These are phyloP conservation scores for Saccharomyces hybrid DNA, from an alignment of 1,139 yeast species.

Conservation along the genomic window DNA sequence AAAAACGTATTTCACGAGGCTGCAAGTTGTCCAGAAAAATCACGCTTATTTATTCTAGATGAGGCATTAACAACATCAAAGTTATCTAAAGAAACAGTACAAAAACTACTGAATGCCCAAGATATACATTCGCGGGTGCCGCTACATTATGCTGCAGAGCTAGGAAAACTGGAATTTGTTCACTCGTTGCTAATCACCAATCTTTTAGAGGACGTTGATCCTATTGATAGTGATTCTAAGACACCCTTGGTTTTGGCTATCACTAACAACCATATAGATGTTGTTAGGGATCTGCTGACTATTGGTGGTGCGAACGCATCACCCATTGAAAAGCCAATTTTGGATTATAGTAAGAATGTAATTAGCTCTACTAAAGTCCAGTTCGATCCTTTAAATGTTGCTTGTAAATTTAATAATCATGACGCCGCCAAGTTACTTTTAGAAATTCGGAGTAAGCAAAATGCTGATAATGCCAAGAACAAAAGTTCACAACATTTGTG, in stretches of 20 bases:
- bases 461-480: neutral
- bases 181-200: constrained; percentile 34
- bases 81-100: constrained; percentile 6
- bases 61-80: constrained; percentile 15
- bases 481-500: neutral
- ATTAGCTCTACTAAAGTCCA: constrained; percentile 23
- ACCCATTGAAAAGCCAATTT: constrained; percentile 31
- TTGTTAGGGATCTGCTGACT: constrained; percentile 35
- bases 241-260: constrained; percentile 79
- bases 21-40: constrained; percentile 31
- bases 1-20: constrained; percentile 37
- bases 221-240: constrained; percentile 63
- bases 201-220: constrained; percentile 33
- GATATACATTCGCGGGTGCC: constrained; percentile 72
- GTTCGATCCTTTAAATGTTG: constrained; percentile 80
- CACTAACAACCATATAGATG: constrained; percentile 54
- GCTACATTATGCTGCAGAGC: constrained; percentile 78
- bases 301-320: constrained; percentile 49
- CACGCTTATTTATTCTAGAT: constrained; percentile 32
- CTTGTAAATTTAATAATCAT: constrained; percentile 78
- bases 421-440: constrained; percentile 60
- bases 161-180: constrained; percentile 52
- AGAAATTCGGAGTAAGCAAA: constrained; percentile 22
- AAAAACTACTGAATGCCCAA: constrained; percentile 34
- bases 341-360: neutral